Conservation (phyloP, 345 rosid species). For the sweet orange (Citrus sinensis) region DNA sequence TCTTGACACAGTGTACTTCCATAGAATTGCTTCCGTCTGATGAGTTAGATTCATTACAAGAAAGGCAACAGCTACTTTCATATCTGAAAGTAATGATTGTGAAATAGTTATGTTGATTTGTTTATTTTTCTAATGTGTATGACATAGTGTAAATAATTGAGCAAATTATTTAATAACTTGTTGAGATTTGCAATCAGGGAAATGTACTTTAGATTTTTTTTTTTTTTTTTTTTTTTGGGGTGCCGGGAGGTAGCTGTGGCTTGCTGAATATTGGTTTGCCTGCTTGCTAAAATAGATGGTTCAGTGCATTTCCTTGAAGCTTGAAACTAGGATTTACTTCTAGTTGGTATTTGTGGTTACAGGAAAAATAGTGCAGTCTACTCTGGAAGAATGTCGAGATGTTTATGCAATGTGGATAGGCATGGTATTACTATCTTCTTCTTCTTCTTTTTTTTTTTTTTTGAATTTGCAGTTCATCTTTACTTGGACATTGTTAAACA, state of each 20-base stretch:
- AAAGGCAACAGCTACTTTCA: not conserved
- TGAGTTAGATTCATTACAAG: not conserved
- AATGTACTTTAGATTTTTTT: not conserved
- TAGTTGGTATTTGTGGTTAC: constrained; percentile 11
- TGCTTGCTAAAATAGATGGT: not conserved
- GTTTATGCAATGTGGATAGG: constrained; percentile 68
- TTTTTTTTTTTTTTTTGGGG: too few species aligned
- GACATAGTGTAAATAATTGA: not conserved
- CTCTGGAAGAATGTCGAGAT: constrained; percentile 84
- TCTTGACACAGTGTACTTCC: not conserved
- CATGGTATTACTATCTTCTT: constrained; percentile 42
- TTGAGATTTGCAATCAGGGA: not conserved
- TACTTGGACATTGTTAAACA: constrained; percentile 1
- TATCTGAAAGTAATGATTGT: not conserved
- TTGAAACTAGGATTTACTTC: constrained; percentile 5
- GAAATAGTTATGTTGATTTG: not conserved
- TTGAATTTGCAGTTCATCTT: constrained; percentile 7
- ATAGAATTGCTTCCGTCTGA: not conserved
- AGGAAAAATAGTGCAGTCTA: constrained; percentile 93
- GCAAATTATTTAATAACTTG: not conserved
- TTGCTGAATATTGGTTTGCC: not conserved
- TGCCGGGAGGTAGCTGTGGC: not conserved
- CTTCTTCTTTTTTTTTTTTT: not conserved
- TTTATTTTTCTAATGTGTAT: not conserved
- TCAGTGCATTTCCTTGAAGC: not conserved